Base-by-base conservation (phyloP, 148 eudicot species). In the Rhododendron mucronatum region DNA sequence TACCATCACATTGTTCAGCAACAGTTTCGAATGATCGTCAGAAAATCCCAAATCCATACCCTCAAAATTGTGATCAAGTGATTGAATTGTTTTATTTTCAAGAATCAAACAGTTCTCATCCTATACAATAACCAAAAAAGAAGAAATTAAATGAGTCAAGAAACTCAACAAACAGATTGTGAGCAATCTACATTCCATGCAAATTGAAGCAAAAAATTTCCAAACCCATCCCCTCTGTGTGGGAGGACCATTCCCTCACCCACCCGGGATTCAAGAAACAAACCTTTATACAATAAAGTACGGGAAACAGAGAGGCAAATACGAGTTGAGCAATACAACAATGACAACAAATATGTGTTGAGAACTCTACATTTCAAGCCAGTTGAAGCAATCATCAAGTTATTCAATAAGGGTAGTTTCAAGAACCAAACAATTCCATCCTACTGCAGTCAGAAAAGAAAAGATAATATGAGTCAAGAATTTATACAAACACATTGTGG, bases 401-500 rank as follows among this genome's bases (percentile, higher is more conserved):
- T 65, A 78, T 39, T 88, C 84, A 79, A 63, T 81, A 67, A 84
- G 83, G 76, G 89, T 80, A 78, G 76, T 59, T 82, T 83, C 84
- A 83, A 28, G 9, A 75, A 77, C 44, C 47, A 80, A 83, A 84
- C 48, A 18, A 48, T 83, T 83, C 78, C 92, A 85, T 92, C 89
- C 97, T 94, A 85, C 73, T 47, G 90, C 63, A 83, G 87, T 79
- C 1, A n/a, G 53, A 81, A 59, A 65, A 16, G 35, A 83, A 63
- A 0, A 55, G 50, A 16, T 59, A 86, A 83, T 80, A n/a, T 85
- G 45, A 81, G 86, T 37, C 13, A 79, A 26, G 48, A 77, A 84
- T 61, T 73, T 39, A 84, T 86, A 14, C 78, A 48, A 85, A 83
- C 79, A n/a, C 15, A 21, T 55, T 59, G 65, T 57, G 41, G 47